phyloP scores from a whole-genome alignment of 257 asterid genomes.

The Cinchona pubescens region DNA sequence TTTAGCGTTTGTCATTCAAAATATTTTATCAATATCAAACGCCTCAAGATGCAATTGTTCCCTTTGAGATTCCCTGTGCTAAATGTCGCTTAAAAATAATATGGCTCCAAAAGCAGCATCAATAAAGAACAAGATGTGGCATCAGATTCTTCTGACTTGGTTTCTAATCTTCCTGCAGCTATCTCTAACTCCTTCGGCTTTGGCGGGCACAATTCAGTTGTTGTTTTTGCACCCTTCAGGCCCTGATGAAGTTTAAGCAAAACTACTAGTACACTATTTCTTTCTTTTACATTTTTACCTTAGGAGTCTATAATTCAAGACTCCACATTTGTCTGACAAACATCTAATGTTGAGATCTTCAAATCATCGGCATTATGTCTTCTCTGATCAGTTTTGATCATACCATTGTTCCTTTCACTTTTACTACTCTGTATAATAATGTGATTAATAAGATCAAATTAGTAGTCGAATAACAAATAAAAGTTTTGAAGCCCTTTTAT shows the following conservation, averaged over 20 bases:
- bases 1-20: background rate
- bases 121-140: background rate
- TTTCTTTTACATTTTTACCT: background rate
- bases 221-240: constrained; percentile 68
- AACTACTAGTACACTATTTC: background rate
- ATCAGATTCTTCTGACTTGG: background rate
- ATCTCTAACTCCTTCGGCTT: constrained; percentile 77
- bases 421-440: background rate
- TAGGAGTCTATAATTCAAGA: background rate
- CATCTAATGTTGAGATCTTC: background rate
- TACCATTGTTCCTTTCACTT: background rate
- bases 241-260: constrained; percentile 30
- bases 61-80: background rate
- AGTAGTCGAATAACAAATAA: background rate
- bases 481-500: background rate
- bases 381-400: background rate
- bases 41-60: background rate
- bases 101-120: background rate
- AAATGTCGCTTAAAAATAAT: background rate
- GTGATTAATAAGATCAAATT: background rate
- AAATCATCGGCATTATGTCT: background rate
- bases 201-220: constrained; percentile 67
- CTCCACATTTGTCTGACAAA: background rate
- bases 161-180: constrained; percentile 30
- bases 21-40: background rate